Base-by-base conservation (phyloP, 768 basidiomycete species). In the Suillus bovinus region DNA sequence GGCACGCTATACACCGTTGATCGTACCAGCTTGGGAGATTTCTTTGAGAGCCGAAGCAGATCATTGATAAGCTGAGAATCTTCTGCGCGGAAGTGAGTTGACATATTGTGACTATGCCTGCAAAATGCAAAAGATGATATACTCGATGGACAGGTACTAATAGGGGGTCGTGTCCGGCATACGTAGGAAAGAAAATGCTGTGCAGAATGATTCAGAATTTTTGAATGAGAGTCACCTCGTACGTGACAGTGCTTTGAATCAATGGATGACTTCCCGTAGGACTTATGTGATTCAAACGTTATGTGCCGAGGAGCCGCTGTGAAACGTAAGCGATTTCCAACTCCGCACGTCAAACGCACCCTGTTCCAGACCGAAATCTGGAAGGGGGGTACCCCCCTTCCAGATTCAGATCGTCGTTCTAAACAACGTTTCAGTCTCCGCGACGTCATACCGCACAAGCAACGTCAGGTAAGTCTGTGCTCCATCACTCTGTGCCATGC, bases 21-120 rank as follows among this genome's bases (percentile, higher is more conserved):
- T 14, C 80, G 82, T 60, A 93, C 82, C 56, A 94, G 85, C 71
- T 88, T 91, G 3, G 85, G 82, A 0, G 79, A 80, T 57, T 79
- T 82, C 42, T 80, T 77, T 7, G 88, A 82, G 17, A 92, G 69
- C 3, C 69, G 70, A 61, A 79, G 70, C 29, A 94, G 82, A 46
- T 80, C 76, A 0, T 77, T 69, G 65, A 94, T 78, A 64, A 94
- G 85, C 39, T 84, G 74, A 0, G 87, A 86, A 68, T 91, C 86
- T 54, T 81, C 74, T 13, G 63, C 42, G n/a, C 64, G 67, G 61
- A 74, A 73, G 31, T 49, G 68, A 2, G 69, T 44, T 10, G 64
- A 4, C 74, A 75, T 78, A 8, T 58, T 41, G 5, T 63, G 31
- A 16, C 31, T 54, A 46, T 53, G 10, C 59, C 59, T 61, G 64